phyloP scores from a whole-genome alignment of 257 asterid genomes.

The Scutellaria galericulata region DNA sequence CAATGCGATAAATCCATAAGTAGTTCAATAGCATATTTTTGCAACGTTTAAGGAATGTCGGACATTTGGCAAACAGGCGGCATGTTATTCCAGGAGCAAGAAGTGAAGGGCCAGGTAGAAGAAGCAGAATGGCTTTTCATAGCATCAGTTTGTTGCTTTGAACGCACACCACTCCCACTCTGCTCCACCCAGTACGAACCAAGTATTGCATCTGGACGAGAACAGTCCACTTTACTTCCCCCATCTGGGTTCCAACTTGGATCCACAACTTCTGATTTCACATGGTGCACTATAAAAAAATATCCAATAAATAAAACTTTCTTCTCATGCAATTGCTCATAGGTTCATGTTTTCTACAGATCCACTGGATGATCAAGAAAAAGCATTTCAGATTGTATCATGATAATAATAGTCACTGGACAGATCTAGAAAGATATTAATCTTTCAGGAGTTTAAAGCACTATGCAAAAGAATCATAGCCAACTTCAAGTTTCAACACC shows the following conservation, averaged over 20 bases:
- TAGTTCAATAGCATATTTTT: slow-evolving; percentile 4
- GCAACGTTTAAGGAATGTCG: slow-evolving; percentile 40
- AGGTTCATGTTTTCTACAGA: neutral
- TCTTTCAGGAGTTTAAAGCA: slow-evolving; percentile 4
- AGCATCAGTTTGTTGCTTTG: slow-evolving; percentile 39
- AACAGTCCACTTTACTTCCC: slow-evolving; percentile 37
- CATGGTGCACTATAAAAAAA: slow-evolving; percentile 38
- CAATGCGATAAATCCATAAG: slow-evolving; percentile 32
- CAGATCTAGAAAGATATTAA: slow-evolving; percentile 21
- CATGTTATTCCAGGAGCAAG: slow-evolving; percentile 55
- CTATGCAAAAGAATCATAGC: slow-evolving; percentile 7
- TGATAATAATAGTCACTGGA: neutral
- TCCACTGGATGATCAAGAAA: slow-evolving; percentile 13
- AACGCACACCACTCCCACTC: slow-evolving; percentile 30
- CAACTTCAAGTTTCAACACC: slow-evolving; percentile 10
- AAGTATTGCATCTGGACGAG: slow-evolving; percentile 54
- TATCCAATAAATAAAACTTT: neutral
- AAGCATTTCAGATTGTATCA: neutral
- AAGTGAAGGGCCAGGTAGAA: slow-evolving; percentile 40
- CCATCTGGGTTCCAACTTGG: slow-evolving; percentile 46
- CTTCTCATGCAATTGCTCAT: too few species aligned
- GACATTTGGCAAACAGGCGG: slow-evolving; percentile 52
- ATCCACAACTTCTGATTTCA: slow-evolving; percentile 50
- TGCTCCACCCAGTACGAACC: slow-evolving; percentile 56
- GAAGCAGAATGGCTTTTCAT: slow-evolving; percentile 34